Evolutionary conservation across 495 filamentous ascomycete genomes (phyloP).

Genomic region (Parachaetomium inaequale): DNA sequence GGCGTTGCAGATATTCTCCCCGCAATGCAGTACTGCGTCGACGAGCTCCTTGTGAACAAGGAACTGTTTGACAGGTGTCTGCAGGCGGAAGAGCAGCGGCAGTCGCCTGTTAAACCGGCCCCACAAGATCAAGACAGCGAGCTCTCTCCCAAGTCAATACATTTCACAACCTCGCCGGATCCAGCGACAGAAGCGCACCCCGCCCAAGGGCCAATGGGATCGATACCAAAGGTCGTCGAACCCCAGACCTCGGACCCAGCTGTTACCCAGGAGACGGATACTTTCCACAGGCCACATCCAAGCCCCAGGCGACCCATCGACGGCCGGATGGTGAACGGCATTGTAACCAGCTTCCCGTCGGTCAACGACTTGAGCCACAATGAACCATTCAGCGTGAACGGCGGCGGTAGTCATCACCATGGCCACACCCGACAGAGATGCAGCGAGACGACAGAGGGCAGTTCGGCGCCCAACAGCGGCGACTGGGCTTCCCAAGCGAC

Average conservation of each 20-base stretch:
- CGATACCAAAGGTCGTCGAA: slow-evolving; percentile 9
- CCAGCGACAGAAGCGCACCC: slow-evolving; percentile 15
- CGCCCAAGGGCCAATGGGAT: background rate
- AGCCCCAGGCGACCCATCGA: slow-evolving; percentile 16
- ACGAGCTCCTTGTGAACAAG: slow-evolving; percentile 74
- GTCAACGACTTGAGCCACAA: slow-evolving; percentile 34
- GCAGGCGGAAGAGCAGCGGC: slow-evolving; percentile 37
- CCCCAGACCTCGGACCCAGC: background rate
- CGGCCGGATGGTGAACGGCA: slow-evolving; percentile 40
- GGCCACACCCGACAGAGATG: slow-evolving; percentile 42
- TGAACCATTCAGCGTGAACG: slow-evolving; percentile 34
- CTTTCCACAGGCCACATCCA: slow-evolving; percentile 17
- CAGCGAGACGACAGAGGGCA: slow-evolving; percentile 52
- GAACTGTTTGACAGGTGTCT: slow-evolving; percentile 56
- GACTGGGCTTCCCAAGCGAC: slow-evolving; percentile 55
- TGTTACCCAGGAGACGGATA: slow-evolving; percentile 11
- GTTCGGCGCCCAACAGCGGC: slow-evolving; percentile 44
- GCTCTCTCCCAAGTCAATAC: slow-evolving; percentile 41
- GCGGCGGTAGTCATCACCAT: slow-evolving; percentile 27
- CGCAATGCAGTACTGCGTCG: slow-evolving; percentile 73
- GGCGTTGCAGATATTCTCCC: slow-evolving; percentile 80
- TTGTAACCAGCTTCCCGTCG: slow-evolving; percentile 33
- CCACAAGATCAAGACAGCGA: slow-evolving; percentile 28
- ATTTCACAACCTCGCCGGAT: slow-evolving; percentile 34
- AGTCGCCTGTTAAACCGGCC: slow-evolving; percentile 24